Evolutionary conservation across 2,329 filamentous ascomycete genomes (phyloP), one percentile per base, ranked within the genome.

Genomic region (Tolypocladium tundrense): DNA sequence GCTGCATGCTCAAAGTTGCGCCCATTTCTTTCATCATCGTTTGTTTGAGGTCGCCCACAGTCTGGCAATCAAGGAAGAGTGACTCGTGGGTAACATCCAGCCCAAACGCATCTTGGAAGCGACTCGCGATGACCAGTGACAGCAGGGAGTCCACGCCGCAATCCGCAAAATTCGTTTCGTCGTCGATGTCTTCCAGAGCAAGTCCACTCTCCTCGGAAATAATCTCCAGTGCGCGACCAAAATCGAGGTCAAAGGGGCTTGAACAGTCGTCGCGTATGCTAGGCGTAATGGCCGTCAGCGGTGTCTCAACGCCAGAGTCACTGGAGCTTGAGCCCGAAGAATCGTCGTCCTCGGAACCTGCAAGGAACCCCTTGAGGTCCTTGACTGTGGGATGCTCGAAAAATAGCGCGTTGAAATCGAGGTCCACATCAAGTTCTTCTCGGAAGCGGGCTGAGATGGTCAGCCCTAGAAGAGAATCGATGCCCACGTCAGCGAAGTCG

Each of bases 121-220:
- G 75, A 37, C 79, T 80, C 53, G 75, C 76, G 41, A 85, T 79
- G 19, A 79, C 81, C 54, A 86, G 69, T 4, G 79, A 76, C 78
- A 85, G 81, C 24, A 86, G 72, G 1, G 82, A 85, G 66, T 86
- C 82, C 24, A 84, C 78, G 40, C 82, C 82, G 10, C 84, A 72
- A 62, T 85, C 81, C 16, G 74, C 69, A 64, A 85, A 83, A 57
- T 75, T 76, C 35, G 80, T 79, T 63, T 80, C 80, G 21, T 61
- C 57, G 14, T 42, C 53, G 9, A 61, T 55, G 21, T 61, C 60
- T 11, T 56, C 55, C 1, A 41, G 19, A 16, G 58, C 50, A 7
- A 61, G 54, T 4, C 60, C 60, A 33, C 59, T 61, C 45, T 61
- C 60, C 7, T 61, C 55, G 1, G 55, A 57, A 19, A 59, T 57